Base-by-base conservation (phyloP, 164 flowering plant genomes). In the Umbellularia californica region DNA sequence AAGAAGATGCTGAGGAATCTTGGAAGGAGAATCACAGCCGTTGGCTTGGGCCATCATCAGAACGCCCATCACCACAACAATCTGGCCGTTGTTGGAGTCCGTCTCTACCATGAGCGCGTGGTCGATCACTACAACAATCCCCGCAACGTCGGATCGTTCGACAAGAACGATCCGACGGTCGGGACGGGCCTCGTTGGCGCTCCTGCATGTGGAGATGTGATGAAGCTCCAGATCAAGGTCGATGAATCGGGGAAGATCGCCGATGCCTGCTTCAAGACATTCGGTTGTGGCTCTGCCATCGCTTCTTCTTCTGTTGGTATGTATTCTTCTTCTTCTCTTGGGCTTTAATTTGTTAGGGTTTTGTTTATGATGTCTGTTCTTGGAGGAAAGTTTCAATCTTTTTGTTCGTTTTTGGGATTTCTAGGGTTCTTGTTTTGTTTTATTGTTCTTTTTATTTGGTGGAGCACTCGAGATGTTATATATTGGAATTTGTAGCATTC, bases 181-280 rank as follows among this genome's bases (percentile, higher is more conserved):
- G 99, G 99, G 4, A 94, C 99, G 2, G 99, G 98, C 0, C 89
- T 96, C 3, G 99, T 96, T 25, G 99, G 99, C 0, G 99, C 99
- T 2, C 99, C 99, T 12, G 99, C 99, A 6, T 95, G 99, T 66
- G 99, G 98, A 6, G 99, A 95, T 79, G 99, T 96, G 23, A 94
- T 96, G 97, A 96, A 96, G 89, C 89, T 94, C 17, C 98, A 94
- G 84, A 92, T 96, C 24, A 89, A 82, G 88, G 91, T 94, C 72
- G 91, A 92, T 4, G 65, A 78, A 19, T 81, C 94, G 0, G 97
- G 98, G 1, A 83, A 89, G 81, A 91, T 93, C 35, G 85, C 84
- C n/a, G 99, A 95, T 75, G 99, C 98, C 72, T 77, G 98, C 72
- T 93, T 93, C 81, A 93, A 93, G 85, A 93, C 97, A 75, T 95